Percentiles rank a stretch among this genome's conserved stretches.
phyloP scores from a whole-genome alignment of 108 stramenopile genomes.

The Chaetoceros muelleri region DNA sequence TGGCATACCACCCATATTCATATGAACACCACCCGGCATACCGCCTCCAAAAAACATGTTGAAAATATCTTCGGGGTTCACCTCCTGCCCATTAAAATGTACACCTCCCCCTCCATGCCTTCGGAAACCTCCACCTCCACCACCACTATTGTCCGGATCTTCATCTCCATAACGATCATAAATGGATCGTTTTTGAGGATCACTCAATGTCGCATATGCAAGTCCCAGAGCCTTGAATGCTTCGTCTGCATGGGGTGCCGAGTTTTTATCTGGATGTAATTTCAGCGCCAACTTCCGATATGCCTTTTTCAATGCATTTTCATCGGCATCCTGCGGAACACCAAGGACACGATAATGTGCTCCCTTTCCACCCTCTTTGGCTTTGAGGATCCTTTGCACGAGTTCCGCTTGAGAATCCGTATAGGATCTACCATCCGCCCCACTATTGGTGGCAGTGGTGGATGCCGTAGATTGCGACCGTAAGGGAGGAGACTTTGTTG shows the following conservation, averaged over 20 bases:
- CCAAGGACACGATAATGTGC: slow-evolving; percentile 86
- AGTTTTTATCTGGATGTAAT: slow-evolving; percentile 88
- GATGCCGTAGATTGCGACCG: slow-evolving; percentile 14
- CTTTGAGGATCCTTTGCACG: slow-evolving; percentile 44
- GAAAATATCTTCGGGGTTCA: slow-evolving; percentile 90
- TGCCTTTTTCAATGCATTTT: slow-evolving; percentile 78
- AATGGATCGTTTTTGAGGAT: slow-evolving; percentile 73
- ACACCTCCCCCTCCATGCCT: slow-evolving; percentile 37
- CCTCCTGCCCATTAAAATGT: slow-evolving; percentile 58
- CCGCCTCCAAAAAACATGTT: slow-evolving; percentile 95
- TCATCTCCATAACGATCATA: slow-evolving; percentile 87
- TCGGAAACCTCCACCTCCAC: slow-evolving; percentile 33
- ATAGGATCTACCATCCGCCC: slow-evolving; percentile 47
- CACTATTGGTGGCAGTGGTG: slow-evolving; percentile 11
- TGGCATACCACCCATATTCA: slow-evolving; percentile 21
- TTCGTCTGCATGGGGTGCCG: slow-evolving; percentile 84
- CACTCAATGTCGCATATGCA: slow-evolving; percentile 81
- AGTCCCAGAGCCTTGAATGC: slow-evolving; percentile 91
- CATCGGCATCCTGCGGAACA: slow-evolving; percentile 36
- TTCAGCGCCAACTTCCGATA: slow-evolving; percentile 84
- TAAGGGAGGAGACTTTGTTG: slow-evolving; percentile 10
- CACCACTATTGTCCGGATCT: slow-evolving; percentile 86
- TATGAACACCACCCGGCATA: slow-evolving; percentile 43
- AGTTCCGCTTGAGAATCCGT: slow-evolving; percentile 58
- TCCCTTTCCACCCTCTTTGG: slow-evolving; percentile 66